phyloP scores from a whole-genome alignment of 2,329 filamentous ascomycete species.

The Colletotrichum plurivorum region DNA sequence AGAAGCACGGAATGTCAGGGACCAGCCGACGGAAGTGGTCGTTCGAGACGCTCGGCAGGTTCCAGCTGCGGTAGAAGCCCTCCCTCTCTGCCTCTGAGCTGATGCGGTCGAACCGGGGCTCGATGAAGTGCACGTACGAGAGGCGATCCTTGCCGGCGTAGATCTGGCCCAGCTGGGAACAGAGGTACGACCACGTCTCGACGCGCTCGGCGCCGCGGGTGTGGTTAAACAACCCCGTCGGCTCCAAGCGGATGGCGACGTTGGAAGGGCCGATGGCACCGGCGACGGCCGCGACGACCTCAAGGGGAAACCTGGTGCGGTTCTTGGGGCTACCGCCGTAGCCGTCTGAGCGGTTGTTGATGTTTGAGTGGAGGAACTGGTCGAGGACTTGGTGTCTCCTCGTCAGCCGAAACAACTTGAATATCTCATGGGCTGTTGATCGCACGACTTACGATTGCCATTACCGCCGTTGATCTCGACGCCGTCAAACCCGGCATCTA shows the following conservation, averaged over 20 bases:
- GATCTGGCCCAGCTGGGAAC: slow-evolving; percentile 52
- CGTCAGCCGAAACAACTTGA: background rate
- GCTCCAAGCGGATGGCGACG: slow-evolving; percentile 48
- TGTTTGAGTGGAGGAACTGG: slow-evolving; percentile 44
- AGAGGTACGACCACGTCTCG: slow-evolving; percentile 63
- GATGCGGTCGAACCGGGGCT: slow-evolving; percentile 63
- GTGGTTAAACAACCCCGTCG: slow-evolving; percentile 62
- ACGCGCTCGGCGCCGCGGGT: slow-evolving; percentile 59
- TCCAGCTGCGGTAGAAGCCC: slow-evolving; percentile 52
- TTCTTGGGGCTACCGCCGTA: slow-evolving; percentile 51
- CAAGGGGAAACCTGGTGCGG: slow-evolving; percentile 49
- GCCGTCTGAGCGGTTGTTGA: slow-evolving; percentile 47
- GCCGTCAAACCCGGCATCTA: slow-evolving; percentile 64
- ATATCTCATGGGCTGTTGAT: background rate
- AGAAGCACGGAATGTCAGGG: slow-evolving; percentile 45
- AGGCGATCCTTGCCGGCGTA: slow-evolving; percentile 49
- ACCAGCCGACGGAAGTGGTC: slow-evolving; percentile 47
- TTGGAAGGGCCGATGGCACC: slow-evolving; percentile 47
- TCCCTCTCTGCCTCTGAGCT: slow-evolving; percentile 50
- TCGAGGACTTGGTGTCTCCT: slow-evolving; percentile 23
- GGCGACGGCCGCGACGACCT: slow-evolving; percentile 48
- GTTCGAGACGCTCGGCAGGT: slow-evolving; percentile 46
- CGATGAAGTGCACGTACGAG: slow-evolving; percentile 64
- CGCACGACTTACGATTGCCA: slow-evolving; percentile 37
- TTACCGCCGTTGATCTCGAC: slow-evolving; percentile 53